Base-by-base conservation (phyloP, 208 protist genomes). In the Acanthamoeba sp. region DNA sequence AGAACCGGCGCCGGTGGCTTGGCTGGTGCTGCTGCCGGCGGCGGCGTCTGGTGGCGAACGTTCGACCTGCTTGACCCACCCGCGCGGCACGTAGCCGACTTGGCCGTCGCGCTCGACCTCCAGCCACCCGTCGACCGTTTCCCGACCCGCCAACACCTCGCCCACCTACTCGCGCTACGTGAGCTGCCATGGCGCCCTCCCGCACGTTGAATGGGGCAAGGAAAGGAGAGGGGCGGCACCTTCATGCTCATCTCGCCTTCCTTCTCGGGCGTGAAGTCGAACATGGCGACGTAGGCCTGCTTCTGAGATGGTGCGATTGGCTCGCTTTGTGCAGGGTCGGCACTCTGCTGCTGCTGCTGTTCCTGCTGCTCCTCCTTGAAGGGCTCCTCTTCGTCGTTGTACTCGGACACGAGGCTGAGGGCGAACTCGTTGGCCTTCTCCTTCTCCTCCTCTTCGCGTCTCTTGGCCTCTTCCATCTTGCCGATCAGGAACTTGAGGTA, bases 351-450 rank as follows among this genome's bases (percentile, higher is more conserved):
- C 20, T 22, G 14, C 20, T 62, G 55, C 22, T 62, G 48, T 32
- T 7, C 14, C 59, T 6, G 59, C 2, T 24, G 12, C 38, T 78
- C 38, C 16, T 1, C 42, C 20, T 59, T 87, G 78, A 87, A 87
- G 40, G 78, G 78, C 29, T 87, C 78, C 10, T 87, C 78, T 32
- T 87, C 45, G 29, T 87, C 78, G 78, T 87, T 87, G 78, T 87
- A 87, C 20, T 87, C 78, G 0, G 78, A 2, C 45, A 87, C 78
- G 16, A 87, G 78, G 29, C 78, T 87, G 42, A 59, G 48, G 1
- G 78, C 78, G 27, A 87, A 87, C 78, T 87, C 78, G 24, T 59
- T n/a, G 32, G 38, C 78, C n/a, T 36, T 27, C 6, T n/a, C 38
- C 24, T 38, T n/a, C 12, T 10, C 78, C 42, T 87, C 78, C 5